Evolutionary conservation across 352 stramenopile genomes (phyloP).

Genomic region (Globisporangium irregulare): DNA sequence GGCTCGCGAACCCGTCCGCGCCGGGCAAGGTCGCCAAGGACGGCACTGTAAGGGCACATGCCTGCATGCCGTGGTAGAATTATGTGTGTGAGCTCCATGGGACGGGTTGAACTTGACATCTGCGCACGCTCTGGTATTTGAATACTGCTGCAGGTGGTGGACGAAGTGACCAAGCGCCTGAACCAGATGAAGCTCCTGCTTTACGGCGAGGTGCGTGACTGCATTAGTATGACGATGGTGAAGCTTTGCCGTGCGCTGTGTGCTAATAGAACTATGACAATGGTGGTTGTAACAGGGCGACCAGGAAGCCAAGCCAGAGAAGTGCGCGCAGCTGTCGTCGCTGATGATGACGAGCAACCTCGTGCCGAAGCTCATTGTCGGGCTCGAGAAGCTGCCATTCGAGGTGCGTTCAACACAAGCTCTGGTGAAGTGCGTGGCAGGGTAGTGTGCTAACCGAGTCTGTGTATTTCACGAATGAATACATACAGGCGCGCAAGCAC

Average conservation of each 20-base stretch:
- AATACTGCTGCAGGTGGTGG: constrained; percentile 29
- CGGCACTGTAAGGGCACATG: constrained; percentile 16
- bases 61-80: not conserved
- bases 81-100: not conserved
- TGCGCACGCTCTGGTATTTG: not conserved
- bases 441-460: not conserved
- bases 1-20: constrained; percentile 45
- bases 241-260: too few species aligned
- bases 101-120: too few species aligned
- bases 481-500: constrained; percentile 58
- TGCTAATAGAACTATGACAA: not conserved
- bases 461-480: not conserved
- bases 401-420: constrained; percentile 33
- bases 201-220: constrained; percentile 60
- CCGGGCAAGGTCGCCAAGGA: constrained; percentile 62
- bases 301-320: constrained; percentile 74
- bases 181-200: constrained; percentile 84
- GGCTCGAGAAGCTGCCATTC: constrained; percentile 76
- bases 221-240: not conserved
- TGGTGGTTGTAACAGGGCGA: constrained; percentile 38
- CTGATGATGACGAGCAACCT: constrained; percentile 68
- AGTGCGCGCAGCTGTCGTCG: constrained; percentile 73
- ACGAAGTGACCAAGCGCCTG: constrained; percentile 79
- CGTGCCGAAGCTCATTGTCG: constrained; percentile 65
- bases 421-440: too few species aligned